phyloP scores from a whole-genome alignment of 805 yeast species.

The Jamesozyma piceae region DNA sequence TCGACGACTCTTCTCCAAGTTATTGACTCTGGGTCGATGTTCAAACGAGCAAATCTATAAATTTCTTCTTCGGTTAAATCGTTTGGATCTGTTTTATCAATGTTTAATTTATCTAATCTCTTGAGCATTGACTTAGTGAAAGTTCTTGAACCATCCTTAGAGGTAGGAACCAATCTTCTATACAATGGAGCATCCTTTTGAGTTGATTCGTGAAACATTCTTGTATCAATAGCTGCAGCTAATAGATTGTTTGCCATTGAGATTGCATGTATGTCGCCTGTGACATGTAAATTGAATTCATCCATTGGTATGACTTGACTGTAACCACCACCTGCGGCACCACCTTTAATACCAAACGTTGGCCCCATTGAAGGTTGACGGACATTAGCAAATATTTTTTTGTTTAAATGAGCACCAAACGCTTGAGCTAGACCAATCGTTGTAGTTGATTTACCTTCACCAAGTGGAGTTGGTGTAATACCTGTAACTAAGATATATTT shows the following conservation, averaged over 20 bases:
- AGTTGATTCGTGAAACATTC: conserved; percentile 76
- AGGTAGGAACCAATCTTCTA: conserved; percentile 59
- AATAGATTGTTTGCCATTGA: conserved; percentile 72
- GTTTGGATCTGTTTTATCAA: conserved; percentile 60
- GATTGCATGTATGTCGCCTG: conserved; percentile 89
- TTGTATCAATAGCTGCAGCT: conserved; percentile 79
- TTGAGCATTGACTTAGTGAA: conserved; percentile 61
- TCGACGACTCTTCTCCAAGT: conserved; percentile 81
- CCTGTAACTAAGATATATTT: conserved; percentile 90
- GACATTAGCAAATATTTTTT: conserved; percentile 83
- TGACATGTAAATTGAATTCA: conserved; percentile 93
- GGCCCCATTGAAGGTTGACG: conserved; percentile 99
- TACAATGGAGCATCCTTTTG: conserved; percentile 65
- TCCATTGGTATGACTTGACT: conserved; percentile 98
- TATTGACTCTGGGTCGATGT: conserved; percentile 70
- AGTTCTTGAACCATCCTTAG: conserved; percentile 57
- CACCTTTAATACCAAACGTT: conserved; percentile 96
- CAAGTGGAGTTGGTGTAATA: conserved; percentile 95
- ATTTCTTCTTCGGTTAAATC: conserved; percentile 63
- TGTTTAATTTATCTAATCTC: conserved; percentile 60
- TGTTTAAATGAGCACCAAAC: conserved; percentile 77
- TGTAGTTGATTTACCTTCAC: conserved; percentile 96
- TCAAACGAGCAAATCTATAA: conserved; percentile 53
- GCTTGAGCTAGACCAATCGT: conserved; percentile 97
- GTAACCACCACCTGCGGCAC: conserved; percentile 99